phyloP scores from a whole-genome alignment of 192 early-diverging fungal species.

The Coemansia sp. region DNA sequence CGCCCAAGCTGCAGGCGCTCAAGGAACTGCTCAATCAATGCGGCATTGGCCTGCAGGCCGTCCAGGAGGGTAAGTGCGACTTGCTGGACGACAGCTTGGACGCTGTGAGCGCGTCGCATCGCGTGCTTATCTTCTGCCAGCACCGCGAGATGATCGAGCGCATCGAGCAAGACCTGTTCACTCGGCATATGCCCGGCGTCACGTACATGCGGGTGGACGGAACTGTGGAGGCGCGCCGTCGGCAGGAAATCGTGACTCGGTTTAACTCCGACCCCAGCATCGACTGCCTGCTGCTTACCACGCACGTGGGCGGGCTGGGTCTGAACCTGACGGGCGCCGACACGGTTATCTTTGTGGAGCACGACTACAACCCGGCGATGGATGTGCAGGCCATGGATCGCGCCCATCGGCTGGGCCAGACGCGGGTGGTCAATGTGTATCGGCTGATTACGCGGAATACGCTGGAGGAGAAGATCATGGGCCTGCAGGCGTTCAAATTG shows the following conservation, averaged over 20 bases:
- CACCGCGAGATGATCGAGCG: conserved; percentile 95
- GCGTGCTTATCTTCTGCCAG: conserved; percentile 97
- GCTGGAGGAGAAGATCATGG: conserved; percentile 99
- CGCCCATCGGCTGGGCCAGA: conserved; percentile 97
- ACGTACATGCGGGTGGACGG: conserved; percentile 96
- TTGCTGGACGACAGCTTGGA: conserved; percentile 7
- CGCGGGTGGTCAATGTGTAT: conserved; percentile 97
- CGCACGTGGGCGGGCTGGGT: conserved; percentile 95
- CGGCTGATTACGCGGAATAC: conserved; percentile 96
- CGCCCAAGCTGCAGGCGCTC: conserved; percentile 91
- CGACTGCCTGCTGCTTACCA: conserved; percentile 92
- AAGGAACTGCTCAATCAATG: conserved; percentile 90
- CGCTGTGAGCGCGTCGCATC: conserved; percentile 73
- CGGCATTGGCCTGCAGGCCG: conserved; percentile 77
- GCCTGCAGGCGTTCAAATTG: conserved; percentile 96
- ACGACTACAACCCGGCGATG: conserved; percentile 99
- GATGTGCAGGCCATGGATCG: conserved; percentile 99
- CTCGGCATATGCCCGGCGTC: conserved; percentile 79
- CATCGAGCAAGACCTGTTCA: conserved; percentile 90
- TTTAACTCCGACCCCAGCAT: conserved; percentile 98
- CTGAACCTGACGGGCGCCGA: conserved; percentile 99
- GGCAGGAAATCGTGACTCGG: conserved; percentile 88
- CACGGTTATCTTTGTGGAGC: conserved; percentile 98
- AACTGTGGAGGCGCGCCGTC: conserved; percentile 72
- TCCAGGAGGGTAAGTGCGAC: neutral